These are phyloP conservation scores for Physaria fendleri DNA, from an alignment of 345 rosid genomes.

Conservation along the genomic window DNA sequence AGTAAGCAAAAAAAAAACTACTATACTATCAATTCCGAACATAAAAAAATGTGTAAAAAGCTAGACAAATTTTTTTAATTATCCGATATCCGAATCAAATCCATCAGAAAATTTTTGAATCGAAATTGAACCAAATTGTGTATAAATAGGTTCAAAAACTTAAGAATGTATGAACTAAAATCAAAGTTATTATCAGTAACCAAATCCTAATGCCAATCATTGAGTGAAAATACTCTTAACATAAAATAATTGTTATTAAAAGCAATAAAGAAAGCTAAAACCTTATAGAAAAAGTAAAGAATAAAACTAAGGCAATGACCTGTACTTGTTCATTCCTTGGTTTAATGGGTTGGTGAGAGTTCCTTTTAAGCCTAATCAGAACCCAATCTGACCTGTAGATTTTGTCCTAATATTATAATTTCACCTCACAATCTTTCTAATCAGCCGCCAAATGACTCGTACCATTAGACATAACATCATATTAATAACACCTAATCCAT, in stretches of 20 bases:
- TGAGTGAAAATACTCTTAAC: not conserved
- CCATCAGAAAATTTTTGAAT: too few species aligned
- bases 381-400: conserved; percentile 28
- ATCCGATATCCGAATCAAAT: too few species aligned
- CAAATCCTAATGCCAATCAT: too few species aligned
- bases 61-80: too few species aligned
- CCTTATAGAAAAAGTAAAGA: conserved; percentile 15
- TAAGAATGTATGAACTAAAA: not conserved
- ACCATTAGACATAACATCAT: not conserved
- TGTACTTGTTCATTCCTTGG: conserved; percentile 20
- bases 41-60: not conserved
- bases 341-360: conserved; percentile 29
- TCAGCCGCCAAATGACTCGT: conserved; percentile 20
- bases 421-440: not conserved
- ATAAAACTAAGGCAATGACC: conserved; percentile 19
- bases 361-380: conserved; percentile 13
- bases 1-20: too few species aligned
- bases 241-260: not conserved
- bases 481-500: conserved; percentile 7
- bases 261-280: conserved; percentile 5
- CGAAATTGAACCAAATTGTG: too few species aligned
- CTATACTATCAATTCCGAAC: too few species aligned
- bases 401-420: not conserved
- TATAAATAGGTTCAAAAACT: too few species aligned
- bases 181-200: too few species aligned